Evolutionary conservation across 768 basidiomycete genomes (phyloP).

Genomic region (Boletus bicolor): DNA sequence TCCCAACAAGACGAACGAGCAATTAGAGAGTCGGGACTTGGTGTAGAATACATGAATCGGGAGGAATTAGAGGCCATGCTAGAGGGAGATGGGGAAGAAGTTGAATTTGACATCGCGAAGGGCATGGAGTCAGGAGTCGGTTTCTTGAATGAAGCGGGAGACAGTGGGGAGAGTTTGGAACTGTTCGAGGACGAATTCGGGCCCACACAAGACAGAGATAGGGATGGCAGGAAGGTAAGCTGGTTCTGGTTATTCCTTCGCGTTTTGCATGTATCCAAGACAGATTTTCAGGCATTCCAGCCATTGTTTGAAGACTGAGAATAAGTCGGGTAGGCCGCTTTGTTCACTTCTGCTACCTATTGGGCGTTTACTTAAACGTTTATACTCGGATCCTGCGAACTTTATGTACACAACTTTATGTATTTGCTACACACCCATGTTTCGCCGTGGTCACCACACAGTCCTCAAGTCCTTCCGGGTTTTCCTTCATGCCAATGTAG

Average conservation of each 20-base stretch:
- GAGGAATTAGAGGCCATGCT: slow-evolving; percentile 53
- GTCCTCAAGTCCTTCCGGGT: slow-evolving; percentile 11
- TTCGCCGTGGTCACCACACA: slow-evolving; percentile 11
- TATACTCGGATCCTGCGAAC: neutral
- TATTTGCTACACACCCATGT: slow-evolving; percentile 13
- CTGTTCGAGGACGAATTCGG: slow-evolving; percentile 34
- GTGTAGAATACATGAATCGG: slow-evolving; percentile 61
- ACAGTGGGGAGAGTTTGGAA: slow-evolving; percentile 25
- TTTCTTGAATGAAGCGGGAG: slow-evolving; percentile 4
- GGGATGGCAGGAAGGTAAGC: slow-evolving; percentile 26
- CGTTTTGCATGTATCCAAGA: neutral
- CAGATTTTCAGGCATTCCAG: slow-evolving; percentile 24
- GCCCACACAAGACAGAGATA: slow-evolving; percentile 29
- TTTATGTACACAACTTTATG: neutral
- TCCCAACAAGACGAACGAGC: slow-evolving; percentile 52
- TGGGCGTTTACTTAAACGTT: too few relatives aligned
- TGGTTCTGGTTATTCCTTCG: neutral
- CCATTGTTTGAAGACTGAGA: slow-evolving; percentile 34
- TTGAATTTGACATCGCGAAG: slow-evolving; percentile 23
- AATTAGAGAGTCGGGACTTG: slow-evolving; percentile 60
- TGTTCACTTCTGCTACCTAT: neutral
- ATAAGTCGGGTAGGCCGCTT: neutral
- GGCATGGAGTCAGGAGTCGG: neutral
- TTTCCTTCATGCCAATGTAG: slow-evolving; percentile 6
- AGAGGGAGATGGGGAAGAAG: slow-evolving; percentile 34